These are phyloP conservation scores for Diplodia seriata DNA, from an alignment of 2,329 filamentous ascomycete genomes.

Conservation along the genomic window DNA sequence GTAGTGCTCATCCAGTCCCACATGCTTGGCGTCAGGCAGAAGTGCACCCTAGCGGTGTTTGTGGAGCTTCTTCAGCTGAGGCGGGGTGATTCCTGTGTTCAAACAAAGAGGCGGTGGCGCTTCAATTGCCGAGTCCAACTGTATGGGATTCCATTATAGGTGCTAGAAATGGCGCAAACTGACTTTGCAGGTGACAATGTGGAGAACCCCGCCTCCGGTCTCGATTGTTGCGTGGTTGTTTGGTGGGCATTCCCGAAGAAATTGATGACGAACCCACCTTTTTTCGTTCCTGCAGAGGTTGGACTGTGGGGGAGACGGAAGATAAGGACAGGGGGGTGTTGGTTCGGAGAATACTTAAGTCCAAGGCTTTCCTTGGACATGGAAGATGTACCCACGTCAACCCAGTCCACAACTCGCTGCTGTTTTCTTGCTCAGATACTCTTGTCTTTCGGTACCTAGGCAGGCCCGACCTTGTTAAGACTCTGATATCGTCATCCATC, in stretches of 20 bases:
- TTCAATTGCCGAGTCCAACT: not conserved
- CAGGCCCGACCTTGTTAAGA: not conserved
- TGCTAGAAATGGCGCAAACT: not conserved
- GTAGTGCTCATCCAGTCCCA: not conserved
- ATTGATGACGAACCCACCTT: not conserved
- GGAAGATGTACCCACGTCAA: not conserved
- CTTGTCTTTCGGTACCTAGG: not conserved
- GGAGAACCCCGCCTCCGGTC: not conserved
- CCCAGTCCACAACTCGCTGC: not conserved
- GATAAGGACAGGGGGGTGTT: not conserved
- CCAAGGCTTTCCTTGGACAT: not conserved
- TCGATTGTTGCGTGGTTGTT: not conserved
- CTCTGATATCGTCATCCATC: slow-evolving; percentile 37
- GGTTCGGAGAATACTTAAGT: not conserved
- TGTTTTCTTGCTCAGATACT: not conserved
- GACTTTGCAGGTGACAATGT: slow-evolving; percentile 3
- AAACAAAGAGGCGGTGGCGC: not conserved
- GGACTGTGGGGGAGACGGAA: not conserved
- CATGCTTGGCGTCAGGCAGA: not conserved
- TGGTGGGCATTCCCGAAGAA: not conserved
- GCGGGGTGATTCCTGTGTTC: not conserved
- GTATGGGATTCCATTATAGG: not conserved
- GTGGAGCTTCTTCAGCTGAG: not conserved
- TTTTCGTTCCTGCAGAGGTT: not conserved
- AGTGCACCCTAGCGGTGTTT: not conserved